Percentiles rank a stretch among this genome's conserved stretches.
These are phyloP conservation scores for Triticum urartu DNA, from an alignment of 176 grass and related monocot species.

Conservation along the genomic window DNA sequence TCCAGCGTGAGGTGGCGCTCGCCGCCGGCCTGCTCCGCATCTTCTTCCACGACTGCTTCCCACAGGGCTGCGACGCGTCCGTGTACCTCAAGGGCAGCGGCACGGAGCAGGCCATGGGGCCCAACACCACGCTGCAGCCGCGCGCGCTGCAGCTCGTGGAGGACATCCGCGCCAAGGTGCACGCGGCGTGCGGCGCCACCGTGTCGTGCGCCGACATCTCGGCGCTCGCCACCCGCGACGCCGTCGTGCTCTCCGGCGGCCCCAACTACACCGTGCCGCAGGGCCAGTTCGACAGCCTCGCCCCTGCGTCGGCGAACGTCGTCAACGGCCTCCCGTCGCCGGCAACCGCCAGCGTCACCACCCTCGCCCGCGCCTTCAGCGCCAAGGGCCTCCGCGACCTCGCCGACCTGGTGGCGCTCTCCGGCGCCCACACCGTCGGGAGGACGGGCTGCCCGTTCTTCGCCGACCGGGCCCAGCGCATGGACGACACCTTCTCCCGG, in stretches of 20 bases:
- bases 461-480: not conserved
- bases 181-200: not conserved
- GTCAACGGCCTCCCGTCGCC: conserved; percentile 1
- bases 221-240: not conserved
- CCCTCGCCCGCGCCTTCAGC: not conserved
- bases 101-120: not conserved
- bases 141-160: conserved; percentile 35
- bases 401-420: conserved; percentile 53
- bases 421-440: conserved; percentile 70
- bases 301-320: not conserved
- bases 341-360: not conserved
- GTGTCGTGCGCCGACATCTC: conserved; percentile 8
- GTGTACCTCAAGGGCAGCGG: not conserved
- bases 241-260: conserved; percentile 18
- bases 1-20: not conserved
- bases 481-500: conserved; percentile 36
- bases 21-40: conserved; percentile 28
- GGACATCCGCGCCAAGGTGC: conserved; percentile 33
- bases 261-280: not conserved
- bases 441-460: conserved; percentile 19
- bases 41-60: conserved; percentile 69
- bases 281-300: conserved; percentile 32
- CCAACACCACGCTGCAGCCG: conserved; percentile 38
- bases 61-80: conserved; percentile 59
- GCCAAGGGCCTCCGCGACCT: conserved; percentile 8